A percentile compares a stretch with the other conserved stretches of the same genome.
Evolutionary conservation across 2,329 filamentous ascomycete species (phyloP).

Genomic region (Cadophora malorum): DNA sequence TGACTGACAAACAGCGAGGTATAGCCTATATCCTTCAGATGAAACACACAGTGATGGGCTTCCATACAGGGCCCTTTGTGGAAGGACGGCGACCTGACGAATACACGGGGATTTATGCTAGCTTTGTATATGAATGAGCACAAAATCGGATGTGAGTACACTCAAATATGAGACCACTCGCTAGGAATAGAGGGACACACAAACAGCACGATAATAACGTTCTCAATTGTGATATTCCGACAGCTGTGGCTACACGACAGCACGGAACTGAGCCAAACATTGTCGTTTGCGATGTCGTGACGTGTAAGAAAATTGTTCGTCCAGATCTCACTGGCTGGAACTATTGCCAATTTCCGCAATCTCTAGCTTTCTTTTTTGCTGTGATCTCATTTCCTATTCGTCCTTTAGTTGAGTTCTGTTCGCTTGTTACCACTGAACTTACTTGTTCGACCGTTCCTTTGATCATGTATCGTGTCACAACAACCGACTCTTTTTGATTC

Average conservation of each 20-base stretch:
- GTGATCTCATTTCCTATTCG: conserved; percentile 29
- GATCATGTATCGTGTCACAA: conserved; percentile 42
- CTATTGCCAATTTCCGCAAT: conserved; percentile 30
- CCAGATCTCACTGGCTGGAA: background rate
- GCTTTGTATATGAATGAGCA: too few species aligned
- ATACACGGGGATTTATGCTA: too few species aligned
- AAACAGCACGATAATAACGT: background rate
- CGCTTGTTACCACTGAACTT: background rate
- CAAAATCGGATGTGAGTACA: too few species aligned
- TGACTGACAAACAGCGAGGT: too few species aligned
- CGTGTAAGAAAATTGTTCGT: background rate
- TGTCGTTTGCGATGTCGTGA: background rate
- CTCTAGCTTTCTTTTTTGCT: conserved; percentile 31
- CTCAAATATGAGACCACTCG: too few species aligned
- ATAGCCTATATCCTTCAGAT: too few species aligned
- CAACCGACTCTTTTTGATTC: conserved; percentile 38
- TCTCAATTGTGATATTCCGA: background rate
- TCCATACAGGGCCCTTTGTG: too few species aligned
- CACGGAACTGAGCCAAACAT: background rate
- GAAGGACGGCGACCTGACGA: too few species aligned
- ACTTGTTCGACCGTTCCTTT: conserved; percentile 38
- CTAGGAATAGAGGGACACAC: too few species aligned
- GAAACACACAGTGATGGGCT: too few species aligned
- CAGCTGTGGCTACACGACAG: background rate
- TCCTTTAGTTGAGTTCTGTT: background rate